phyloP scores from a whole-genome alignment of 2,329 filamentous ascomycete genomes.

The Colletotrichum sp. region DNA sequence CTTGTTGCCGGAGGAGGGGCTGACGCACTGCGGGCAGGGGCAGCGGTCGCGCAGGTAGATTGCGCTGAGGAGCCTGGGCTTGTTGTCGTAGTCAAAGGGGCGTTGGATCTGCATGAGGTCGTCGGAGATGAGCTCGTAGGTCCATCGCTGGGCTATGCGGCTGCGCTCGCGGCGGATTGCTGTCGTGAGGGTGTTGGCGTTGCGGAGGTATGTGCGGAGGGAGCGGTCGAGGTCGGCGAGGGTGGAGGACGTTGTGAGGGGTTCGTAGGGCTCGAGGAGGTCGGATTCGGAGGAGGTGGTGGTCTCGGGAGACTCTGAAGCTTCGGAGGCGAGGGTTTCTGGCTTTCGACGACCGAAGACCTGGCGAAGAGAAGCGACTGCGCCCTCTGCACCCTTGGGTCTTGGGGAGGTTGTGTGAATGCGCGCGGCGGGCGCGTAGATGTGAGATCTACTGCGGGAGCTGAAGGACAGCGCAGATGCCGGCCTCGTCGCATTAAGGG shows the following conservation, averaged over 20 bases:
- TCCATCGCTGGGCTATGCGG: not conserved
- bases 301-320: not conserved
- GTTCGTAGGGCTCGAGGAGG: not conserved
- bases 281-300: not conserved
- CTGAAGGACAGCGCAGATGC: not conserved
- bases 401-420: constrained; percentile 11
- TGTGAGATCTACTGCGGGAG: not conserved
- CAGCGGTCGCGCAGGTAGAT: constrained; percentile 59
- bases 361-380: not conserved
- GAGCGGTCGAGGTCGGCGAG: not conserved
- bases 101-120: not conserved
- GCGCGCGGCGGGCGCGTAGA: not conserved
- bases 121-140: not conserved
- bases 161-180: not conserved
- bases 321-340: not conserved
- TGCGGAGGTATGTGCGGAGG: not conserved
- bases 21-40: constrained; percentile 56
- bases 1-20: constrained; percentile 65
- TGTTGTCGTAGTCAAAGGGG: not conserved
- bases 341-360: not conserved
- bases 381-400: not conserved
- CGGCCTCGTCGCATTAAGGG: not conserved
- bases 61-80: not conserved
- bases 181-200: not conserved
- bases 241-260: not conserved